Conservation (phyloP, 2,329 filamentous ascomycete genomes). For the Paraconiothyrium brasiliense region DNA sequence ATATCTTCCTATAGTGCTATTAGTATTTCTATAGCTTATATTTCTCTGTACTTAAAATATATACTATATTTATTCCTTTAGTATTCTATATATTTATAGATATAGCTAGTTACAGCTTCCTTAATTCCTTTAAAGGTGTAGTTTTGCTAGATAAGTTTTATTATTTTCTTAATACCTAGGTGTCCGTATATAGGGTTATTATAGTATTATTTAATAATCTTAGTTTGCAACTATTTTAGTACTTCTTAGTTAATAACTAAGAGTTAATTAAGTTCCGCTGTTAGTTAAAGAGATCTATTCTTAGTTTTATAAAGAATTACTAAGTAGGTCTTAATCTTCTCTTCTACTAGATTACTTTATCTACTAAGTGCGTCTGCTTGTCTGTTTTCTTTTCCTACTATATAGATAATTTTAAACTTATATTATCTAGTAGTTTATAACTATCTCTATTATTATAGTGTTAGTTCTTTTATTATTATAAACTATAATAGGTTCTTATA, state of each 20-base stretch:
- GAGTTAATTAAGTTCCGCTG: conserved; percentile 5
- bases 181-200: conserved; percentile 1
- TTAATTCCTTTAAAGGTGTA: conserved; percentile 5
- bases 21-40: conserved; percentile 16
- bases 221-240: neutral
- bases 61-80: conserved; percentile 17
- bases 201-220: conserved; percentile 3
- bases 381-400: conserved; percentile 1
- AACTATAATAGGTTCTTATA: too few species aligned
- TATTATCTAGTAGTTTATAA: too few species aligned
- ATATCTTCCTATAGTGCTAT: conserved; percentile 7
- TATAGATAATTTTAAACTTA: neutral
- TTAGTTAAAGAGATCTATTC: neutral
- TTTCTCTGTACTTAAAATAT: conserved; percentile 17
- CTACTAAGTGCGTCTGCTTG: neutral
- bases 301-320: neutral
- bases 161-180: conserved; percentile 9
- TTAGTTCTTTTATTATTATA: too few species aligned
- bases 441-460: too few species aligned
- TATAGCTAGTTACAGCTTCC: neutral
- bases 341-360: conserved; percentile 1
- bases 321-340: neutral
- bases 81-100: conserved; percentile 13
- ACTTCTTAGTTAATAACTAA: neutral
- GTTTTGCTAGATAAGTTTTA: conserved; percentile 2